These are phyloP conservation scores for Aspergillus brunneoviolaceus DNA, from an alignment of 2,329 filamentous ascomycete species.

Conservation along the genomic window DNA sequence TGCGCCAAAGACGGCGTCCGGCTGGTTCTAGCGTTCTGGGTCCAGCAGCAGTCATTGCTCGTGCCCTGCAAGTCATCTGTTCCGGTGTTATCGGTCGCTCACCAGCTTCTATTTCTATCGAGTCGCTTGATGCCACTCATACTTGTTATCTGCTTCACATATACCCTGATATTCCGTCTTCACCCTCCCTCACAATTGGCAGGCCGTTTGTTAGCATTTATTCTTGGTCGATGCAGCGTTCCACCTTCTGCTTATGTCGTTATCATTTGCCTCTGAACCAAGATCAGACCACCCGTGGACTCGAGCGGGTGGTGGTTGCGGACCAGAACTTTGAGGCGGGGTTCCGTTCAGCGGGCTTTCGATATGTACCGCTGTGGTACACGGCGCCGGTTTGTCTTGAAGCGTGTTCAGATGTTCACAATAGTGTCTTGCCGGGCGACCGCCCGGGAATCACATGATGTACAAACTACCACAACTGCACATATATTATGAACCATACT, in stretches of 20 bases:
- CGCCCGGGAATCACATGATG: conserved; percentile 2
- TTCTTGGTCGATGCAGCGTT: neutral
- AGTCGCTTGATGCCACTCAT: conserved; percentile 11
- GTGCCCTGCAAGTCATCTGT: neutral
- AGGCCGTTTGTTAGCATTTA: conserved; percentile 1
- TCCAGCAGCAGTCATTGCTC: neutral
- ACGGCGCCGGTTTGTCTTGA: neutral
- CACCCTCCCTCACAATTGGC: neutral
- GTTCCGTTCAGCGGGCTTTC: neutral
- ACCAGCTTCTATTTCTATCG: neutral
- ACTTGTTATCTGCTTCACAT: conserved; percentile 7
- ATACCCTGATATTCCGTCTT: conserved; percentile 13
- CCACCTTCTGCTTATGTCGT: neutral
- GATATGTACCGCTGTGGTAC: neutral
- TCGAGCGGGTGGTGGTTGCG: neutral
- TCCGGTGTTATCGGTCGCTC: neutral
- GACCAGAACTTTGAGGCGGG: neutral
- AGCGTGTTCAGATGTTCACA: conserved; percentile 5
- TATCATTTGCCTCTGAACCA: neutral
- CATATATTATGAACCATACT: neutral
- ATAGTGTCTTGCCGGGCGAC: neutral
- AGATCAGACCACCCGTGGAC: neutral
- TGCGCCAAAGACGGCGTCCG: neutral
- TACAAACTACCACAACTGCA: conserved; percentile 10
- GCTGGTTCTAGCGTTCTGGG: neutral